Conservation (phyloP, 2,329 filamentous ascomycete species). For the Clarireedia monteithiana region DNA sequence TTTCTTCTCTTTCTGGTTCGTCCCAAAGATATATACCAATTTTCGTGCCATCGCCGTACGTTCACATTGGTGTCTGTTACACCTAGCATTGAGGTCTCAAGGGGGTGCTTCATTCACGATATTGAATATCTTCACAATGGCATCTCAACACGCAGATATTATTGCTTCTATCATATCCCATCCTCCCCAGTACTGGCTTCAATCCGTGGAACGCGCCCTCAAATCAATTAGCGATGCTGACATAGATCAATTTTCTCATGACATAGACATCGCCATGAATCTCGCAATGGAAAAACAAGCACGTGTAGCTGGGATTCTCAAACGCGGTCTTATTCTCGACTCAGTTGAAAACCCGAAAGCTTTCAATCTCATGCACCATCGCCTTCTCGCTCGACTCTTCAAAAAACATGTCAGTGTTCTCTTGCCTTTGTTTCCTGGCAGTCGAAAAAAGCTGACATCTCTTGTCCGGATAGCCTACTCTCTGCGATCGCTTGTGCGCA, state of each 20-base stretch:
- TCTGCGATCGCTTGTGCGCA: neutral
- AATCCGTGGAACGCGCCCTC: neutral
- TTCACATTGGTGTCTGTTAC: too few relatives aligned
- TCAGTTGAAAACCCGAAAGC: neutral
- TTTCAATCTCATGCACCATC: neutral
- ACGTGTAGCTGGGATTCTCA: neutral
- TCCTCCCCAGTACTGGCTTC: neutral
- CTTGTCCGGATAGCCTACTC: neutral
- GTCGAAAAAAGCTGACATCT: neutral
- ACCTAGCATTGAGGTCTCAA: too few relatives aligned
- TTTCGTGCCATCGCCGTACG: too few relatives aligned
- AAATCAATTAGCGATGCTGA: neutral
- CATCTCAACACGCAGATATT: neutral
- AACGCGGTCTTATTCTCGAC: neutral
- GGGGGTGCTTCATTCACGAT: neutral
- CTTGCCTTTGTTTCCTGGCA: neutral
- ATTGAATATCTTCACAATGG: neutral
- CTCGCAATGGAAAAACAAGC: neutral
- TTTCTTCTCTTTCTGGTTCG: too few relatives aligned
- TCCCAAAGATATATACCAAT: too few relatives aligned
- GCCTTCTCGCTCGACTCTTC: neutral
- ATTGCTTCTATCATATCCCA: neutral
- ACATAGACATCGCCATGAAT: neutral
- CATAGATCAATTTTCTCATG: neutral
- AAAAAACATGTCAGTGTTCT: neutral